These are phyloP conservation scores for Mycena venus DNA, from an alignment of 768 basidiomycete species.

Conservation along the genomic window DNA sequence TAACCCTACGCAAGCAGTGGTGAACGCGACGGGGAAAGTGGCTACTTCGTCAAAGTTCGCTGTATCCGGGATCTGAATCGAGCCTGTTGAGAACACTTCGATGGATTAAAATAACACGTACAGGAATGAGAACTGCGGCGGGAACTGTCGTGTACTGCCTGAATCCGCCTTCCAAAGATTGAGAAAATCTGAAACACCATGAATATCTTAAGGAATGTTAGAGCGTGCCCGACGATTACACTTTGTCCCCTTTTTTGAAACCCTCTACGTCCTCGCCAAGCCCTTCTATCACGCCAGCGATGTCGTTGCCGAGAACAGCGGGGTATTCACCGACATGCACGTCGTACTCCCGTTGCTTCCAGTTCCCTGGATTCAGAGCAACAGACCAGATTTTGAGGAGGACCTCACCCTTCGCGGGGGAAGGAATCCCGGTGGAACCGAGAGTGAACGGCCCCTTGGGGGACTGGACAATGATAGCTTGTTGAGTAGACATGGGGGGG, in stretches of 20 bases:
- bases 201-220: neutral
- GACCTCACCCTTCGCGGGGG: conserved; percentile 7
- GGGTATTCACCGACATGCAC: conserved; percentile 39
- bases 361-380: conserved; percentile 52
- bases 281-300: conserved; percentile 49
- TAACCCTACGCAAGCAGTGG: conserved; percentile 26
- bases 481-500: neutral
- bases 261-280: conserved; percentile 43
- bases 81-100: neutral
- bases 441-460: conserved; percentile 14
- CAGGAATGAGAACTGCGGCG: neutral
- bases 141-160: neutral
- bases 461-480: conserved; percentile 2
- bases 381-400: conserved; percentile 32
- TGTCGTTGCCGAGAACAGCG: conserved; percentile 50
- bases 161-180: neutral
- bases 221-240: conserved; percentile 11
- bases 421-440: neutral
- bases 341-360: conserved; percentile 42
- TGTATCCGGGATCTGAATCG: conserved; percentile 17
- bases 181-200: neutral
- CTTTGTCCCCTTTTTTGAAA: conserved; percentile 49
- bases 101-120: neutral
- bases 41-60: conserved; percentile 26
- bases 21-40: conserved; percentile 15